Percentiles rank a stretch among this genome's conserved stretches.
Evolutionary conservation across 2,329 filamentous ascomycete species (phyloP).

Genomic region (Colletotrichum sp.): DNA sequence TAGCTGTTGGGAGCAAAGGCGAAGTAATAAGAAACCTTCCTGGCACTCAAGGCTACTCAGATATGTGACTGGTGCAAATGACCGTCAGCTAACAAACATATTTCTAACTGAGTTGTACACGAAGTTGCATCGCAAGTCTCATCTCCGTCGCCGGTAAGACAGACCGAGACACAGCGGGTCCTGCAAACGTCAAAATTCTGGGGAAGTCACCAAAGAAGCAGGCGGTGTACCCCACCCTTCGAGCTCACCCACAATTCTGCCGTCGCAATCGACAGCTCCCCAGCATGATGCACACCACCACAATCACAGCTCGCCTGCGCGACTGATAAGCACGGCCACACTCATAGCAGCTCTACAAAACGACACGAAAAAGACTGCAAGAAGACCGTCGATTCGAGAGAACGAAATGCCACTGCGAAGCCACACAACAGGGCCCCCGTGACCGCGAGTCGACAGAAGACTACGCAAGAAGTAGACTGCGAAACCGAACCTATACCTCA

Average conservation of each 20-base stretch:
- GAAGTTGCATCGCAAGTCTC: not conserved
- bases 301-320: not conserved
- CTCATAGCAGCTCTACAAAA: not conserved
- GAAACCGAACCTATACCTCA: not conserved
- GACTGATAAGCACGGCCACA: not conserved
- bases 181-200: not conserved
- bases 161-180: not conserved
- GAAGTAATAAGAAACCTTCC: not conserved
- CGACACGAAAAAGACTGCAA: not conserved
- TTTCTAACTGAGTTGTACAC: not conserved
- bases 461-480: not conserved
- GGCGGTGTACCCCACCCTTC: not conserved
- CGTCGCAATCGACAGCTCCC: slow-evolving; percentile 1
- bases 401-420: slow-evolving; percentile 12
- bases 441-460: not conserved
- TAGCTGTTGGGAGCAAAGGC: not conserved
- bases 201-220: not conserved
- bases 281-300: not conserved
- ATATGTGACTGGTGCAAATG: not conserved
- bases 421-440: slow-evolving; percentile 4
- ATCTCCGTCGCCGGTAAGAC: not conserved
- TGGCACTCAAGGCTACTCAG: too few relatives aligned
- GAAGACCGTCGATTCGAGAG: not conserved
- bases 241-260: slow-evolving; percentile 16
- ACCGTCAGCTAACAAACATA: not conserved